A percentile compares a stretch with the other conserved stretches of the same genome.
These are phyloP conservation scores for Tothia fuscella DNA, from an alignment of 2,329 filamentous ascomycete genomes.

Conservation along the genomic window DNA sequence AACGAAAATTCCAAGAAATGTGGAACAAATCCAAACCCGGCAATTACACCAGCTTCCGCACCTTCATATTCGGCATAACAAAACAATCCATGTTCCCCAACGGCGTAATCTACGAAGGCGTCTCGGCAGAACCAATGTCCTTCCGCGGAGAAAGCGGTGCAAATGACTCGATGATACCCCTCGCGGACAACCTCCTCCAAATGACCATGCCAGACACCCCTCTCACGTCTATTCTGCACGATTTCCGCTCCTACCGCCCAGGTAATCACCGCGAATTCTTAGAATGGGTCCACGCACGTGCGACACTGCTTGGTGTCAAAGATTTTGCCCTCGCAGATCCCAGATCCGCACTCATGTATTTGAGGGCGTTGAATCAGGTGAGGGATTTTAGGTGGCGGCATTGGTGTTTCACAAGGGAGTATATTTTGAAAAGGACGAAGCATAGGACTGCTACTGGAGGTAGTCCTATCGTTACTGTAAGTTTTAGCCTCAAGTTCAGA, in stretches of 20 bases:
- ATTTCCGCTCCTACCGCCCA: slow-evolving; percentile 82
- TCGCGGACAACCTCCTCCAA: slow-evolving; percentile 77
- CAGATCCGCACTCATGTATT: slow-evolving; percentile 35
- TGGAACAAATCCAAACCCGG: slow-evolving; percentile 77
- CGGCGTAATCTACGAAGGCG: slow-evolving; percentile 80
- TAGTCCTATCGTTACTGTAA: slow-evolving; percentile 62
- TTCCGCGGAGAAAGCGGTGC: slow-evolving; percentile 91
- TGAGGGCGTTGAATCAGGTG: slow-evolving; percentile 54
- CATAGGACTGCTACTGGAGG: slow-evolving; percentile 73
- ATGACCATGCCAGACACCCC: slow-evolving; percentile 83
- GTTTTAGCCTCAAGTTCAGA: slow-evolving; percentile 14
- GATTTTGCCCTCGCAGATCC: slow-evolving; percentile 54
- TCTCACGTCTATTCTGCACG: slow-evolving; percentile 72
- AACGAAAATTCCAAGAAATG: slow-evolving; percentile 46
- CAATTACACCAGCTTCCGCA: slow-evolving; percentile 81
- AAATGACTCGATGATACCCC: slow-evolving; percentile 87
- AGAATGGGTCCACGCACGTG: slow-evolving; percentile 49
- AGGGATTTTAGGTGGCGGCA: slow-evolving; percentile 74
- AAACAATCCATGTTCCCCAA: slow-evolving; percentile 88
- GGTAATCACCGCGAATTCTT: slow-evolving; percentile 83
- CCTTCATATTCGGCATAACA: slow-evolving; percentile 95
- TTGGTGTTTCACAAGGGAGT: slow-evolving; percentile 77
- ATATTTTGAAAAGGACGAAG: slow-evolving; percentile 65
- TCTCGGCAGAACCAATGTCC: slow-evolving; percentile 60
- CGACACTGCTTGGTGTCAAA: slow-evolving; percentile 42